Percentiles rank a stretch among this genome's conserved stretches.
phyloP scores from a whole-genome alignment of 768 basidiomycete species.

The Termitomyces sp. region DNA sequence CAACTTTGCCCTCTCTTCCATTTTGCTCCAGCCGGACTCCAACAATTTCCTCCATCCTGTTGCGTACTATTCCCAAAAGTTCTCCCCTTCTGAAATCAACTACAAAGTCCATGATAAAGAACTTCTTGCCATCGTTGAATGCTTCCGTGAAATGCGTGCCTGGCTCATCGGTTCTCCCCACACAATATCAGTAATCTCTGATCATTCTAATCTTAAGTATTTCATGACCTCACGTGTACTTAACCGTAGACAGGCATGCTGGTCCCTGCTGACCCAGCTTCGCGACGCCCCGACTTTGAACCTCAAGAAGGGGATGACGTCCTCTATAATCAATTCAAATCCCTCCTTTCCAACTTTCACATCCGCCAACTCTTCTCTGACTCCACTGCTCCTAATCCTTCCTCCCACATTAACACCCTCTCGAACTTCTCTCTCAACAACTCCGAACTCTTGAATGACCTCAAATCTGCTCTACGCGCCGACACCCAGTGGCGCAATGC shows the following conservation, averaged over 20 bases:
- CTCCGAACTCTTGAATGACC: conserved; percentile 20
- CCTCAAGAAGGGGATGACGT: too few species aligned
- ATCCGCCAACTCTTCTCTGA: conserved; percentile 18
- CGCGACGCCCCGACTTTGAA: too few species aligned
- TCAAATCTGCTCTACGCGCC: conserved; percentile 14
- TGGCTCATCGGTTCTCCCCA: too few species aligned
- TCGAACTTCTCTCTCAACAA: conserved; percentile 24
- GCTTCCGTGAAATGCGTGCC: too few species aligned
- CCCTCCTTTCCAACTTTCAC: conserved; percentile 27
- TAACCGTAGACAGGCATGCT: conserved; percentile 41
- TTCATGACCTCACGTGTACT: conserved; percentile 37
- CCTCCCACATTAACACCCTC: conserved; percentile 1
- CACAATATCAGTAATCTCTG: too few species aligned
- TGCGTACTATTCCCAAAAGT: too few species aligned
- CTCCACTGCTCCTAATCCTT: background rate
- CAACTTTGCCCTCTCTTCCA: conserved; percentile 29
- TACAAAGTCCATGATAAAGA: too few species aligned
- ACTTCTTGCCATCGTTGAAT: too few species aligned
- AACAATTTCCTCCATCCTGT: conserved; percentile 29
- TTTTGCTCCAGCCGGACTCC: conserved; percentile 26
- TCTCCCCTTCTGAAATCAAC: conserved; percentile 38
- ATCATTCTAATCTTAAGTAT: conserved; percentile 43
- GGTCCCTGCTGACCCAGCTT: too few species aligned
- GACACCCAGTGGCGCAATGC: conserved; percentile 17
- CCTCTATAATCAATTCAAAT: too few species aligned